These are phyloP conservation scores for Rhizopogon sp. DNA, from an alignment of 768 basidiomycete species.

Conservation along the genomic window DNA sequence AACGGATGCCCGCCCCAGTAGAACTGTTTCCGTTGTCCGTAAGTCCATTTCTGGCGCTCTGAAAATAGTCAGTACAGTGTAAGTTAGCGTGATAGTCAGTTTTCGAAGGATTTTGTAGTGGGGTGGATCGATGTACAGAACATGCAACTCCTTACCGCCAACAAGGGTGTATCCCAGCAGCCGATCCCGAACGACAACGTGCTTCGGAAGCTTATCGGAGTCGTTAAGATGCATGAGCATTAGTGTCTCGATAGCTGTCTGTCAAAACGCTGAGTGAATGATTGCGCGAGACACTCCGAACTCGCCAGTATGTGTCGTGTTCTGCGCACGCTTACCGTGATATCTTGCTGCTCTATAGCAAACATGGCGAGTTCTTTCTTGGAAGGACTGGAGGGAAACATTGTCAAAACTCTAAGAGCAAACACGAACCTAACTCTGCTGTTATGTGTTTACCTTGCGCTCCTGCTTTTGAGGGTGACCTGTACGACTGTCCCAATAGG, in stretches of 20 bases:
- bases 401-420: not conserved
- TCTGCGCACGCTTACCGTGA: not conserved
- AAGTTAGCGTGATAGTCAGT: not conserved
- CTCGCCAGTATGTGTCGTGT: not conserved
- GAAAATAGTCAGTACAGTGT: not conserved
- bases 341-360: not conserved
- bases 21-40: not conserved
- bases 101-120: not conserved
- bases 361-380: not conserved
- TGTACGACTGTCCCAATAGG: not conserved
- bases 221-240: not conserved
- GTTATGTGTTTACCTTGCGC: not conserved
- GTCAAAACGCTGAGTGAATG: too few species aligned
- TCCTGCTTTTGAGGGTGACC: not conserved
- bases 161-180: not conserved
- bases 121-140: not conserved
- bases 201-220: not conserved
- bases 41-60: not conserved
- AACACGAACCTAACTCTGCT: not conserved
- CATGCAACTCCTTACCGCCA: not conserved
- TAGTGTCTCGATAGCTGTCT: not conserved
- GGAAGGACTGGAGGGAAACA: not conserved
- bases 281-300: not conserved
- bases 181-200: not conserved
- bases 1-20: not conserved